Evolutionary conservation across 768 basidiomycete genomes (phyloP), one percentile per base, ranked within the genome.

Genomic region (Clavulina sp.): DNA sequence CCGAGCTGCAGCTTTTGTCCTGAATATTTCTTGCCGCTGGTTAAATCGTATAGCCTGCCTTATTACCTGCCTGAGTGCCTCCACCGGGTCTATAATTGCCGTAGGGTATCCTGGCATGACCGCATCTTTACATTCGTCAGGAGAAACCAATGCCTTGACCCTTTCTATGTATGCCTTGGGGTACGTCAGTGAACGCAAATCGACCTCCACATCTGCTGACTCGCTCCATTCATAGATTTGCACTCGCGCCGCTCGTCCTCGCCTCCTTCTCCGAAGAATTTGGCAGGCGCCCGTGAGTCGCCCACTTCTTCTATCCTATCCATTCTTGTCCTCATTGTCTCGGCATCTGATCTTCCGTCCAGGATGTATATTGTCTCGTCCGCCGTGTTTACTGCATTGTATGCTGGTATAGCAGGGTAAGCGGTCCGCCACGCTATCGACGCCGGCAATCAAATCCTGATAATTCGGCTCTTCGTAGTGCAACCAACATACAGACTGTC

Each of bases 201-300:
- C 34, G 34, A 9, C 34, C 24, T n/a, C n/a, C n/a, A n/a, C n/a
- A n/a, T n/a, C n/a, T n/a, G n/a, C n/a, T n/a, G n/a, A n/a, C n/a
- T n/a, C n/a, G n/a, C n/a, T n/a, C n/a, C n/a, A n/a, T n/a, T 9
- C 13, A 13, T 24, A n/a, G n/a, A 9, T 28, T 82, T 55, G 77
- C 69, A 16, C 33, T 81, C 21, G 64, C 77, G 16, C 80, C 81
- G 0, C 73, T 83, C 3, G 63, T 83, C 18, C 74, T 80, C 0
- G 77, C 81, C 18, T 73, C 80, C 0, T 73, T 82, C 56, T 81
- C 79, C 59, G 81, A 84, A 59, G 81, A 84, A 58, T 76, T 81
- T 52, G 81, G 81, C 9, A 64, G 81, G 38, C 72, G 73, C 48
- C 77, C 74, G n/a, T n/a, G n/a, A n/a, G n/a, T n/a, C n/a, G n/a